Conservation (phyloP, 2,329 filamentous ascomycete genomes). For the Diaporthe caulivora region DNA sequence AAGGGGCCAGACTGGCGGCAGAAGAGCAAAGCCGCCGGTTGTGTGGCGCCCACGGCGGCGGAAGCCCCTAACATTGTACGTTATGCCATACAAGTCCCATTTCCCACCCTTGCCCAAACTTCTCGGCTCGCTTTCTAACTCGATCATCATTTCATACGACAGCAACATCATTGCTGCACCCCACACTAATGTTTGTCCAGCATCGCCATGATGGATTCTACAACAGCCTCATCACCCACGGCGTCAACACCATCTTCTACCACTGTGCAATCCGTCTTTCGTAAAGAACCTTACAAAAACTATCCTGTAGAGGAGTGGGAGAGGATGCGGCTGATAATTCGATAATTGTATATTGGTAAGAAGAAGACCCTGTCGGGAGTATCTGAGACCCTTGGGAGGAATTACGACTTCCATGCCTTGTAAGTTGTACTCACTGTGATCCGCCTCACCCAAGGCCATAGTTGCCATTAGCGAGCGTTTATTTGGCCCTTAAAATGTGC, state of each 20-base stretch:
- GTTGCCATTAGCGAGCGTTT: no score
- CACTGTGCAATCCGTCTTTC: not conserved
- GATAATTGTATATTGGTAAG: conserved; percentile 34
- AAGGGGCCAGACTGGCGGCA: conserved; percentile 6
- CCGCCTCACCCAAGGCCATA: not conserved
- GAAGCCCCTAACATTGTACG: no score
- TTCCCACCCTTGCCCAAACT: conserved; percentile 35
- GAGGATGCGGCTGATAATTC: conserved; percentile 30
- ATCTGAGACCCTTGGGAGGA: conserved; percentile 12
- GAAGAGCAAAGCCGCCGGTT: conserved; percentile 23
- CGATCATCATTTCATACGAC: conserved; percentile 7
- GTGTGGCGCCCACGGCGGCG: conserved; percentile 32
- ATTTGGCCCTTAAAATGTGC: no score
- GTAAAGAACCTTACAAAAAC: conserved; percentile 24
- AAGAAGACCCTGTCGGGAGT: conserved; percentile 32
- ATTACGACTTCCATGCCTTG: conserved; percentile 32
- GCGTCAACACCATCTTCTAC: not conserved
- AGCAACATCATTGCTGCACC: conserved; percentile 12
- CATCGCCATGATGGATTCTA: conserved; percentile 6
- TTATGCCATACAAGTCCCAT: conserved; percentile 35
- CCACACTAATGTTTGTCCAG: not conserved
- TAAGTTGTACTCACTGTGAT: conserved; percentile 31
- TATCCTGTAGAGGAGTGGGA: conserved; percentile 30
- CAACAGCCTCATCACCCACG: not conserved
- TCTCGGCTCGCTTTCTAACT: conserved; percentile 35